A percentile compares a stretch with the other conserved stretches of the same genome.
Conservation (phyloP, 495 filamentous ascomycete species). For the Cercophora sp. region DNA sequence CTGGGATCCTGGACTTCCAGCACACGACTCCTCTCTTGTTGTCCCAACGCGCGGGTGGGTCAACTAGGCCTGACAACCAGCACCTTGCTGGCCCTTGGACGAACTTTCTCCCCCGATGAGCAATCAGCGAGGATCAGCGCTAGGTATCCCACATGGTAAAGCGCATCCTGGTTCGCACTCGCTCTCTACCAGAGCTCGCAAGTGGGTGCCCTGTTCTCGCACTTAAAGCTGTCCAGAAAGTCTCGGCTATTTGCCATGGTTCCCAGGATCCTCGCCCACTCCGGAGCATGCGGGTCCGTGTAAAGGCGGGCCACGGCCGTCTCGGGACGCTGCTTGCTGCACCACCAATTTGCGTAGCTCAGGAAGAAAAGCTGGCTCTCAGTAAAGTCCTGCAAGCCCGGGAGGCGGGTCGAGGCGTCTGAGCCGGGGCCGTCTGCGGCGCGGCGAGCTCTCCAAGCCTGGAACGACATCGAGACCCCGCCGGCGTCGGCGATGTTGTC, state of each 20-base stretch:
- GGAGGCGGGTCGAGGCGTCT: conserved; percentile 36
- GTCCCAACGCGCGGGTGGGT: too few species aligned
- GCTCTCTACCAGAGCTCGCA: conserved; percentile 63
- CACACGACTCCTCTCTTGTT: too few species aligned
- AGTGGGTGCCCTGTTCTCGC: conserved; percentile 57
- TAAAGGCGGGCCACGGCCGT: conserved; percentile 53
- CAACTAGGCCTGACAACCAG: too few species aligned
- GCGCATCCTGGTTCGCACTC: too few species aligned
- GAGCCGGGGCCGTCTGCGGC: neutral
- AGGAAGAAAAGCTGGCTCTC: conserved; percentile 75
- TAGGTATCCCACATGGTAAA: too few species aligned
- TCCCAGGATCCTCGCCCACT: conserved; percentile 56
- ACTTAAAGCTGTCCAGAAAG: conserved; percentile 65
- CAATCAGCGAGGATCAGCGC: too few species aligned
- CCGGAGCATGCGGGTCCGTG: conserved; percentile 63
- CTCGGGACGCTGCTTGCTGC: conserved; percentile 58
- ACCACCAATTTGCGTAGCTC: conserved; percentile 64
- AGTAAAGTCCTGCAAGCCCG: conserved; percentile 60
- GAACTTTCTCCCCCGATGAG: too few species aligned
- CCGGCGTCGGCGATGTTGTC: conserved; percentile 79
- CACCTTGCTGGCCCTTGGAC: too few species aligned
- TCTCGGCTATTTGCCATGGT: conserved; percentile 64
- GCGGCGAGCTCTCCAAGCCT: conserved; percentile 59
- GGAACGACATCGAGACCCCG: conserved; percentile 60
- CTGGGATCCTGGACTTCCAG: too few species aligned